phyloP scores from a whole-genome alignment of 2,329 filamentous ascomycete species.

The Ophiostoma angusticollis region DNA sequence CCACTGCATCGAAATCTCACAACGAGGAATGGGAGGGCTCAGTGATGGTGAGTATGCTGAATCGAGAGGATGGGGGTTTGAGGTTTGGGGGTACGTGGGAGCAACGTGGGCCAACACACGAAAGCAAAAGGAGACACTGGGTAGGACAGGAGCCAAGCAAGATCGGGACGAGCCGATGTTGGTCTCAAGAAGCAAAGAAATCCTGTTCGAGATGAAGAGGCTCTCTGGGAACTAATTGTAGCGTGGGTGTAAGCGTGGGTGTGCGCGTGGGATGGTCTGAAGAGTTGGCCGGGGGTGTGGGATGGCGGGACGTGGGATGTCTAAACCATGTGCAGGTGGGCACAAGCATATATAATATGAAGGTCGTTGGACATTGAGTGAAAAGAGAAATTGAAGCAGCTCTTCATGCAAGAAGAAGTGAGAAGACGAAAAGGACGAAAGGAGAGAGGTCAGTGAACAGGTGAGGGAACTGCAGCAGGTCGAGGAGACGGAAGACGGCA shows the following conservation, averaged over 20 bases:
- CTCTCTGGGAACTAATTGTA: conserved; percentile 10
- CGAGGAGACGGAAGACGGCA: conserved; percentile 4
- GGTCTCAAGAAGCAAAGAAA: neutral
- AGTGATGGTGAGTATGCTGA: too few species aligned
- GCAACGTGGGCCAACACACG: conserved; percentile 16
- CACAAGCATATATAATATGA: conserved; percentile 8
- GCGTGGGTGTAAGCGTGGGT: conserved; percentile 11
- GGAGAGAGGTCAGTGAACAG: too few species aligned
- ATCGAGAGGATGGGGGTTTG: too few species aligned
- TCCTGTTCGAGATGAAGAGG: conserved; percentile 8
- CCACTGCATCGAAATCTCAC: conserved; percentile 9
- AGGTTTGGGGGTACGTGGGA: conserved; percentile 14
- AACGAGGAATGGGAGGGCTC: too few species aligned
- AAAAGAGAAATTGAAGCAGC: conserved; percentile 4
- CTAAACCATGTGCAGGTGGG: neutral
- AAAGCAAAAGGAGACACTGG: too few species aligned
- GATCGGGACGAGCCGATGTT: neutral
- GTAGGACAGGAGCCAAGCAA: too few species aligned
- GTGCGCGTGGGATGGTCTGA: conserved; percentile 9
- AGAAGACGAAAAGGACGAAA: too few species aligned
- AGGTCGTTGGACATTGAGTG: conserved; percentile 3
- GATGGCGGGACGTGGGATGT: conserved; percentile 6
- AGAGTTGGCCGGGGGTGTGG: conserved; percentile 7
- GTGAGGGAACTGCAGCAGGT: too few species aligned
- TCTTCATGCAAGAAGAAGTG: neutral